phyloP scores from a whole-genome alignment of 306 rosid species.

The Herpetospermum pedunculosum region DNA sequence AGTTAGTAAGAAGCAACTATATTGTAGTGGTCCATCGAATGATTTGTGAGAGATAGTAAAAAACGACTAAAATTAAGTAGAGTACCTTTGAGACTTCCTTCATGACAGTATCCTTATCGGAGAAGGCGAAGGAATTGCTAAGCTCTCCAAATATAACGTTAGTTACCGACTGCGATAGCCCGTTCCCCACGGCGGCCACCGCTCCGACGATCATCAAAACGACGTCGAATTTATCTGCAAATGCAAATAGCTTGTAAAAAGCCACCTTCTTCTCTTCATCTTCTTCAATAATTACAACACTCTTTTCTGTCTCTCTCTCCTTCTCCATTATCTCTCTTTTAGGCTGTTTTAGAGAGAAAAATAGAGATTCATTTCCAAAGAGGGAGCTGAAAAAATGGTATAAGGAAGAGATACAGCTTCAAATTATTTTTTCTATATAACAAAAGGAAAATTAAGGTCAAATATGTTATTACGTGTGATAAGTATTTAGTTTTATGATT shows the following conservation, averaged over 20 bases:
- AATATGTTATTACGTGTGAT: no score
- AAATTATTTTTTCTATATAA: no score
- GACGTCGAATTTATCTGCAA: slow-evolving; percentile 42
- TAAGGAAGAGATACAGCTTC: no score
- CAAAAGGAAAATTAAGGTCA: no score
- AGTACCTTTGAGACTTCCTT: not conserved
- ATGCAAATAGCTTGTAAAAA: slow-evolving; percentile 44
- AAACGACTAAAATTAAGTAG: no score
- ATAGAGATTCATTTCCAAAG: no score
- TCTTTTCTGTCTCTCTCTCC: not conserved
- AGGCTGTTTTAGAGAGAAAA: not conserved
- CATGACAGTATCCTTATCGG: not conserved
- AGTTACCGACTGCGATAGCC: slow-evolving; percentile 49
- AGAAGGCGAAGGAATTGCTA: slow-evolving; percentile 35
- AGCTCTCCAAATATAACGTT: slow-evolving; percentile 46
- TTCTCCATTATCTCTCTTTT: not conserved
- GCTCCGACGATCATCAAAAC: slow-evolving; percentile 45
- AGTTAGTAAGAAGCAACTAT: no score
- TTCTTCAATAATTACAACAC: not conserved
- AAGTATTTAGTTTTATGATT: no score
- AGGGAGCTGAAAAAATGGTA: no score
- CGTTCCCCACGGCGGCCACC: slow-evolving; percentile 33
- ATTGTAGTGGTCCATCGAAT: no score
- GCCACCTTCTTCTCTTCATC: slow-evolving; percentile 25
- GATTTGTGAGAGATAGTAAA: no score